These are phyloP conservation scores for Metschnikowia borealis DNA, from an alignment of 805 yeast species.

Conservation along the genomic window DNA sequence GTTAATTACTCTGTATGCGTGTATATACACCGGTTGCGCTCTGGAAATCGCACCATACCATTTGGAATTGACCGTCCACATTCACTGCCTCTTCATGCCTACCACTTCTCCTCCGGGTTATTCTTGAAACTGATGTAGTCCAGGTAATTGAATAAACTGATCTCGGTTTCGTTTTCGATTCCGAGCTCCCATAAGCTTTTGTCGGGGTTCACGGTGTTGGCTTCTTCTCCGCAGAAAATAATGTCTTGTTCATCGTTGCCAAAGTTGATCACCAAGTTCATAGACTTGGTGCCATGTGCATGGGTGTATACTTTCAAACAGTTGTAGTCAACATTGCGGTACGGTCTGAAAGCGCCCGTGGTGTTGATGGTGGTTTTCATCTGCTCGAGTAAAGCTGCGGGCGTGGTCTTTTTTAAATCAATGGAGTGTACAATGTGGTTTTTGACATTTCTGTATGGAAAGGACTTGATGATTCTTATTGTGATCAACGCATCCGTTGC, in stretches of 20 bases:
- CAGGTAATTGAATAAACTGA: slow-evolving; percentile 69
- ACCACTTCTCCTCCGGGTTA: slow-evolving; percentile 93
- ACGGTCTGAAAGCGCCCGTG: slow-evolving; percentile 74
- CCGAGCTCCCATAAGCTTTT: slow-evolving; percentile 35
- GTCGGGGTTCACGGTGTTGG: slow-evolving; percentile 9
- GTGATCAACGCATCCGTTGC: slow-evolving; percentile 73
- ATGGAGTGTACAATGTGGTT: slow-evolving; percentile 66
- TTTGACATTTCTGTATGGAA: slow-evolving; percentile 84
- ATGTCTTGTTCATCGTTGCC: slow-evolving; percentile 78
- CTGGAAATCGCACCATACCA: background rate
- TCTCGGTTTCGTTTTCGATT: slow-evolving; percentile 83
- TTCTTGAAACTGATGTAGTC: slow-evolving; percentile 67
- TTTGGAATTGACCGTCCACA: background rate
- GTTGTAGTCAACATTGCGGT: slow-evolving; percentile 69
- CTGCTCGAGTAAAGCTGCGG: slow-evolving; percentile 55
- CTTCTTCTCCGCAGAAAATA: slow-evolving; percentile 22
- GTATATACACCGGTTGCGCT: background rate
- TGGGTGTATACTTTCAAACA: slow-evolving; percentile 84
- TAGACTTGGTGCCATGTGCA: slow-evolving; percentile 92
- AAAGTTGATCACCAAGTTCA: slow-evolving; percentile 86
- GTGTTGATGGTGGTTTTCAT: slow-evolving; percentile 45
- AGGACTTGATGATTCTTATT: slow-evolving; percentile 82
- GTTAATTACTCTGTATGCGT: background rate
- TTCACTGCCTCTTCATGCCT: slow-evolving; percentile 2
- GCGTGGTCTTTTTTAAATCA: slow-evolving; percentile 67